Evolutionary conservation across 1,284 basidiomycete species (phyloP), one percentile per base, ranked within the genome.

Genomic region (Earliella scabrosa): DNA sequence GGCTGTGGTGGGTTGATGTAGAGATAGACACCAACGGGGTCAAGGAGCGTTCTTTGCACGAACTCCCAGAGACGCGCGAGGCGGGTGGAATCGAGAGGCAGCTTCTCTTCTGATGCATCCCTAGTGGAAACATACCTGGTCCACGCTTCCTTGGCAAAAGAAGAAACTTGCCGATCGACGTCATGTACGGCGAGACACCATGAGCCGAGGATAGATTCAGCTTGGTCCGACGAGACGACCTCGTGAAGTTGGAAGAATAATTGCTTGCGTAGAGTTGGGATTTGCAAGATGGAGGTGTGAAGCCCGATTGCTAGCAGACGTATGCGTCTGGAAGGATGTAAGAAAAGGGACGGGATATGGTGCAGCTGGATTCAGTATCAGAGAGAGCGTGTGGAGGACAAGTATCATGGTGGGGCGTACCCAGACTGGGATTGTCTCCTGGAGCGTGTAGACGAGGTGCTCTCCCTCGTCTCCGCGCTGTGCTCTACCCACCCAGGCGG

Each of bases 381-480:
- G 26, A 5, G 18, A 29, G 13, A 40, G 23, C 4, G 21, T 18
- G 7, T 20, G 27, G 45, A 49, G 13, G 43, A 8, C 29, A 47
- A 18, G 41, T 18, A n/a, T n/a, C n/a, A n/a, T n/a, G n/a, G n/a
- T n/a, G n/a, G 14, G 21, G 39, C 93, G 67, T 68, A 96, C 93
- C 95, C 95, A 97, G 56, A 96, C 93, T 6, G 93, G 94, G 40
- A 94, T 64, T 74, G 87, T 86, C 59, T 85, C 80, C 31, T 80
- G 76, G 52, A 93, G 72, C 2, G 82, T 73, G 65, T 77, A 67
- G 46, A 77, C 65, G 51, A 81, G 67, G 43, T 77, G 77, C 58
- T 79, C 74, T 27, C 80, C 76, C 44, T 74, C 73, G 31, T 75
- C 64, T 43, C 73, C 72, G 36, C 71, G 76, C 50, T 71, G 67